Evolutionary conservation across 148 eudicot genomes (phyloP), one percentile per base, ranked within the genome.

Genomic region (Polygonum aviculare): DNA sequence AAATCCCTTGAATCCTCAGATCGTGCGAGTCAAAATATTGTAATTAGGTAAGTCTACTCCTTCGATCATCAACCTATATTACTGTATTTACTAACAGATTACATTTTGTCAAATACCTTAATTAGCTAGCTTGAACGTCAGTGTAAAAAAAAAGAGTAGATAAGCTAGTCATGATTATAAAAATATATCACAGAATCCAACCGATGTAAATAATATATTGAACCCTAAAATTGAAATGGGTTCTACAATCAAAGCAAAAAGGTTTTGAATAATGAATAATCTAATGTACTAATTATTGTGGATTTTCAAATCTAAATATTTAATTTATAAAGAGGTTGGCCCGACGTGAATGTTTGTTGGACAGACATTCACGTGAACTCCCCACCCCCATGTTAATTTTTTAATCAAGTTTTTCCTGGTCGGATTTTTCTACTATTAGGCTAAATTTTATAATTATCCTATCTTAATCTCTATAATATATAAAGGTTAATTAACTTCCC

Each of bases 361-460:
- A 65, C 71, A 65, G 71, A 65, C 71, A 65, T 65, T 65, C 71
- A 65, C 71, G 71, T 65, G 71, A 65, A 65, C 41, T 36, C 71
- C 31, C 41, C 19, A 65, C n/a, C 14, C 71, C 44, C 14, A 26
- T 26, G 0, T 26, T 26, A 7, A 35, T 16, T 65, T 36, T 65
- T 59, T 14, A 7, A 59, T 54, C 19, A n/a, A 9, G 8, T 59
- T 21, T 59, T 19, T n/a, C 9, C 26, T 11, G 1, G 10, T 22
- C 65, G 2, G 47, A 44, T 54, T 19, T 54, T 54, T 54, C 50
- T 4, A 16, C 50, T 4, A 16, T 51, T 51, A 16, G 7, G n/a
- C 18, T 51, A 26, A 26, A 26, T 26, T 26, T 26, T 26, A 26
- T 51, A 51, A 51, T 51, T 51, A 51, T 0, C 15, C 57, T 18